Percentiles rank a stretch among this genome's conserved stretches.
Conservation (phyloP, 2,329 filamentous ascomycete species). For the Sporothrix mexicana region DNA sequence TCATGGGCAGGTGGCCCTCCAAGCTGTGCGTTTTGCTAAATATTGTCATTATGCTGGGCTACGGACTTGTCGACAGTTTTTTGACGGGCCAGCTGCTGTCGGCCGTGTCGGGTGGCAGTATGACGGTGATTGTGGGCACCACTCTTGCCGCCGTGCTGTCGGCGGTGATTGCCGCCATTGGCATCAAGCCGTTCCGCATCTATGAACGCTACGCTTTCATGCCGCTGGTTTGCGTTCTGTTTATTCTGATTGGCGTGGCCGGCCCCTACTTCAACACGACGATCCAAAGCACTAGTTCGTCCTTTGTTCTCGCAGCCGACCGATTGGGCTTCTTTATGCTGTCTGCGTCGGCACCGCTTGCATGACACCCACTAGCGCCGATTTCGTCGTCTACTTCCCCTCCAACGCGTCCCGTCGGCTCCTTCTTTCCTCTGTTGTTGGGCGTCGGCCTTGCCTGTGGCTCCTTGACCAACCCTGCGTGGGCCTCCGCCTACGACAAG, state of each 20-base stretch:
- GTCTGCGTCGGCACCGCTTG: not conserved
- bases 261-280: slow-evolving; percentile 3
- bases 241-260: not conserved
- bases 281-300: not conserved
- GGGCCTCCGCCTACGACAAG: not conserved
- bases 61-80: slow-evolving; percentile 9
- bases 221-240: not conserved
- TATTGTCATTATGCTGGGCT: slow-evolving; percentile 13
- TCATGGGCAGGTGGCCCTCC: slow-evolving; percentile 10
- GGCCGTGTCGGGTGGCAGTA: not conserved
- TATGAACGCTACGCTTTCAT: slow-evolving; percentile 11
- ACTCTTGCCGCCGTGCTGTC: not conserved
- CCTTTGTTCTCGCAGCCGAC: not conserved
- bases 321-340: not conserved
- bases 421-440: not conserved
- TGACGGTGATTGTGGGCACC: slow-evolving; percentile 16
- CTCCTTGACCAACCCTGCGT: not conserved
- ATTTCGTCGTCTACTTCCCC: slow-evolving; percentile 5
- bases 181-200: slow-evolving; percentile 8
- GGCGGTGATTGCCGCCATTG: not conserved
- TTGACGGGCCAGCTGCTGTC: not conserved
- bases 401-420: not conserved
- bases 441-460: not conserved
- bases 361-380: not conserved
- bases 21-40: not conserved